Conservation (phyloP, 208 protist genomes). For the Wallacemonas sp. region DNA sequence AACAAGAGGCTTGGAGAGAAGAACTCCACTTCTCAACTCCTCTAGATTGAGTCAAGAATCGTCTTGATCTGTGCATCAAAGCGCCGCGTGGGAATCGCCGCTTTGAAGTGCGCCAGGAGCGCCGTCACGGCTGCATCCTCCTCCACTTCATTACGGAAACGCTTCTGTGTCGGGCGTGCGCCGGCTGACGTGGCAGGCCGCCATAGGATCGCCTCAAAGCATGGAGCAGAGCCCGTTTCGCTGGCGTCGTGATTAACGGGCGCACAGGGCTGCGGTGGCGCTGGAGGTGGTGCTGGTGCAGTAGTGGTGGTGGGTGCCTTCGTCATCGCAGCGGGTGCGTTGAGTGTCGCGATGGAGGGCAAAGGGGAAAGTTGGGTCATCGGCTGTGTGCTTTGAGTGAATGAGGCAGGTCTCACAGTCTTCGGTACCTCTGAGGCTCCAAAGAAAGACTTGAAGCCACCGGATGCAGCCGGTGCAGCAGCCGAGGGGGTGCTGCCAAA, state of each 20-base stretch:
- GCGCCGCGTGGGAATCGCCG: constrained; percentile 27
- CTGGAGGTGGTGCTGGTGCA: background rate
- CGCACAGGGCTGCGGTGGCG: background rate
- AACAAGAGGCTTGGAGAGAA: background rate
- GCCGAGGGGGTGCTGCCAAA: no score
- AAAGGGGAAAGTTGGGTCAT: no score
- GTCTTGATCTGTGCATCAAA: constrained; percentile 29
- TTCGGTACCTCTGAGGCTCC: no score
- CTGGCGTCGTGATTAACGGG: background rate
- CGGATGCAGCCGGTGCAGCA: no score
- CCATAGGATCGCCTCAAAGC: constrained; percentile 9
- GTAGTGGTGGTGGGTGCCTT: no score
- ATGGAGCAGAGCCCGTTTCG: background rate
- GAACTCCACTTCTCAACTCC: background rate
- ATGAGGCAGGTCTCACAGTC: no score
- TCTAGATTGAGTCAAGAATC: constrained; percentile 24
- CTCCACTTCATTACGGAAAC: constrained; percentile 14
- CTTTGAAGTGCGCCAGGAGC: constrained; percentile 23
- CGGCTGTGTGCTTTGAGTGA: no score
- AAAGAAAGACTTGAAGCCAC: no score
- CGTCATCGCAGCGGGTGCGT: no score
- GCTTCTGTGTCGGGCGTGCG: background rate
- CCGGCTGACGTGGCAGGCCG: background rate
- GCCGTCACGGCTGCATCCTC: constrained; percentile 20
- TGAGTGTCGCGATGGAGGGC: background rate